Percentiles rank a stretch among this genome's conserved stretches.
Conservation (phyloP, 208 protist genomes). For the Leishmania arabica region DNA sequence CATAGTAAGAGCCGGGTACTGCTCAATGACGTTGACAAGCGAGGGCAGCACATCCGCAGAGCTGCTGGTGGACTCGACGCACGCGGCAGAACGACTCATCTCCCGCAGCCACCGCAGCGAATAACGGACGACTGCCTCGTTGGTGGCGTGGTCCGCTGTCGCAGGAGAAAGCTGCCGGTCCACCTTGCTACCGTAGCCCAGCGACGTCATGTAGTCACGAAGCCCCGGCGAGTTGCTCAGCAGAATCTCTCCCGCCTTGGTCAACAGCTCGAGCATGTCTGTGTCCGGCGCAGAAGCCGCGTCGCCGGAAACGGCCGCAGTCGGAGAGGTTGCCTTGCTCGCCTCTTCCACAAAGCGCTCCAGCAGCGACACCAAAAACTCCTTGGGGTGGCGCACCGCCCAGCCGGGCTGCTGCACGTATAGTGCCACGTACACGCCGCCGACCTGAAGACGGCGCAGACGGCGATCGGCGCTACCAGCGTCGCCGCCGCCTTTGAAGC, state of each 20-base stretch:
- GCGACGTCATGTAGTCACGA: conserved; percentile 60
- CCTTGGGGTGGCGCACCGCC: conserved; percentile 81
- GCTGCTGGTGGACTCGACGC: conserved; percentile 58
- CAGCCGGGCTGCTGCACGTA: conserved; percentile 83
- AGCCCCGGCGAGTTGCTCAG: conserved; percentile 47
- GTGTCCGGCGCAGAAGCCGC: background rate
- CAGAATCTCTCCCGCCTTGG: conserved; percentile 48
- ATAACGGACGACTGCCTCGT: conserved; percentile 9
- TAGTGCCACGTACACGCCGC: conserved; percentile 79
- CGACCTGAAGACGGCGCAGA: conserved; percentile 54
- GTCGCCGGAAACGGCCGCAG: background rate
- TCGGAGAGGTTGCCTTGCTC: background rate
- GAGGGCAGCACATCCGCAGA: conserved; percentile 44
- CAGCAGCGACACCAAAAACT: conserved; percentile 77
- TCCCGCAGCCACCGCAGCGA: conserved; percentile 67
- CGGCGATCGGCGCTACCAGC: conserved; percentile 7
- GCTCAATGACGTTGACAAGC: conserved; percentile 42
- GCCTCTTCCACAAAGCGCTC: conserved; percentile 56
- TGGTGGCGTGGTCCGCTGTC: background rate
- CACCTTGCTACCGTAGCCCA: conserved; percentile 77
- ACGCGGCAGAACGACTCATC: conserved; percentile 51
- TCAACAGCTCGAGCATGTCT: conserved; percentile 48
- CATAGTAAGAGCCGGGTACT: conserved; percentile 29
- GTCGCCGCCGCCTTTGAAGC: background rate
- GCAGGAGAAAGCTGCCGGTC: conserved; percentile 32